Evolutionary conservation across 108 stramenopile species (phyloP).

Genomic region (Licmophora abbreviata): DNA sequence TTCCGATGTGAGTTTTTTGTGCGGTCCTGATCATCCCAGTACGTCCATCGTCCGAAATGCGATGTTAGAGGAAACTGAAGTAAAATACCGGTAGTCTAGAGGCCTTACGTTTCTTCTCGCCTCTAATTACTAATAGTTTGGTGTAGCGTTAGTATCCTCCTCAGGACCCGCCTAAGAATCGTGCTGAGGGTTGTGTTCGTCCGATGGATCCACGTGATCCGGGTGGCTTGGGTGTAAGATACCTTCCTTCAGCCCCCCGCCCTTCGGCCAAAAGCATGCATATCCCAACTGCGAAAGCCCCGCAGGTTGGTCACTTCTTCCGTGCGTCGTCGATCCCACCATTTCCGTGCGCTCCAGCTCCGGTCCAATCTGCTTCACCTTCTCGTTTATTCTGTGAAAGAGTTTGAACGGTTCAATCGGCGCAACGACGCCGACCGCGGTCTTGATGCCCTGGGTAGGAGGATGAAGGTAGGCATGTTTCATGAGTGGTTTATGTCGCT

Average conservation of each 20-base stretch:
- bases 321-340: neutral
- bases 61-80: too few relatives aligned
- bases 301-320: slow-evolving; percentile 26
- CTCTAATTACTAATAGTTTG: too few relatives aligned
- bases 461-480: slow-evolving; percentile 3
- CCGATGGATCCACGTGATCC: neutral
- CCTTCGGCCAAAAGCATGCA: slow-evolving; percentile 65
- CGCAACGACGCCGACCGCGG: slow-evolving; percentile 69
- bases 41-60: too few relatives aligned
- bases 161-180: neutral
- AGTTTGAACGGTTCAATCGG: slow-evolving; percentile 85
- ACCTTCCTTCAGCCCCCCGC: slow-evolving; percentile 32
- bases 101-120: too few relatives aligned
- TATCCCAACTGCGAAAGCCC: slow-evolving; percentile 55
- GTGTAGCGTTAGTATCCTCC: too few relatives aligned
- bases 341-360: slow-evolving; percentile 6
- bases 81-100: too few relatives aligned
- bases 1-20: too few relatives aligned
- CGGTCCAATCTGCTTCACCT: slow-evolving; percentile 10
- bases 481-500: too few relatives aligned
- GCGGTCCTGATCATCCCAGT: too few relatives aligned
- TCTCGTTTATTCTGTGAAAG: slow-evolving; percentile 49
- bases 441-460: slow-evolving; percentile 56
- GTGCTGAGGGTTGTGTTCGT: neutral
- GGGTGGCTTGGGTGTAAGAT: neutral